These are phyloP conservation scores for Verticillium nonalfalfae DNA, from an alignment of 2,329 filamentous ascomycete species.

Conservation along the genomic window DNA sequence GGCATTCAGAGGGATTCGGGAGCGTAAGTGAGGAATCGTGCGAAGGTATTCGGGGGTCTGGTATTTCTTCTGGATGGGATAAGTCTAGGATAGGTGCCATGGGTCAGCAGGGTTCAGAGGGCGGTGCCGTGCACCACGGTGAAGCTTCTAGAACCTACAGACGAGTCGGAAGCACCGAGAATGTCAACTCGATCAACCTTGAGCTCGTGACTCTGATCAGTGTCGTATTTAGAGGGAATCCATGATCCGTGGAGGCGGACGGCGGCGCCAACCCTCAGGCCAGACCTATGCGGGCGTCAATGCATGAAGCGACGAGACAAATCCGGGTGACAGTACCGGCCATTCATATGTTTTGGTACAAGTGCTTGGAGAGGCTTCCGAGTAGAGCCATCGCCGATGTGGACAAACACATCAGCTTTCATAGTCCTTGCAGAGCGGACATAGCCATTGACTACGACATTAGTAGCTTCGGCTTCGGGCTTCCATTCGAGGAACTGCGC, in stretches of 20 bases:
- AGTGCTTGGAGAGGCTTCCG: slow-evolving; percentile 75
- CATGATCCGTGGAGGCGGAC: slow-evolving; percentile 73
- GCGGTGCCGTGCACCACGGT: not conserved
- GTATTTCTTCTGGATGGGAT: slow-evolving; percentile 94
- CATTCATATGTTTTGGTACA: slow-evolving; percentile 60
- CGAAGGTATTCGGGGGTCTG: slow-evolving; percentile 85
- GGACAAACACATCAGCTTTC: slow-evolving; percentile 76
- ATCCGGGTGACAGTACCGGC: slow-evolving; percentile 48
- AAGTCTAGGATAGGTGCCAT: slow-evolving; percentile 51
- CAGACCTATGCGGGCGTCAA: slow-evolving; percentile 39
- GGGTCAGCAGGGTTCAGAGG: slow-evolving; percentile 5
- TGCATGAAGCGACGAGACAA: slow-evolving; percentile 15
- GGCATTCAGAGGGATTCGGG: slow-evolving; percentile 75
- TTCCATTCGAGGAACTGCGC: slow-evolving; percentile 51
- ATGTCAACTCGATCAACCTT: slow-evolving; percentile 64
- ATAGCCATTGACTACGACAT: slow-evolving; percentile 67
- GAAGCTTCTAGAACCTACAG: slow-evolving; percentile 40
- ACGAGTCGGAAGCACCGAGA: slow-evolving; percentile 71
- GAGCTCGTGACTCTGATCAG: slow-evolving; percentile 72
- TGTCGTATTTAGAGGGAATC: slow-evolving; percentile 58
- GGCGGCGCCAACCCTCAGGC: slow-evolving; percentile 70
- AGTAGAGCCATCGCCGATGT: slow-evolving; percentile 82
- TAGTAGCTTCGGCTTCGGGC: slow-evolving; percentile 33
- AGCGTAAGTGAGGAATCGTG: slow-evolving; percentile 78
- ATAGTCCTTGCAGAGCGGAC: slow-evolving; percentile 81